Base-by-base conservation (phyloP, 495 filamentous ascomycete genomes). In the Aspergillus sclerotioniger region DNA sequence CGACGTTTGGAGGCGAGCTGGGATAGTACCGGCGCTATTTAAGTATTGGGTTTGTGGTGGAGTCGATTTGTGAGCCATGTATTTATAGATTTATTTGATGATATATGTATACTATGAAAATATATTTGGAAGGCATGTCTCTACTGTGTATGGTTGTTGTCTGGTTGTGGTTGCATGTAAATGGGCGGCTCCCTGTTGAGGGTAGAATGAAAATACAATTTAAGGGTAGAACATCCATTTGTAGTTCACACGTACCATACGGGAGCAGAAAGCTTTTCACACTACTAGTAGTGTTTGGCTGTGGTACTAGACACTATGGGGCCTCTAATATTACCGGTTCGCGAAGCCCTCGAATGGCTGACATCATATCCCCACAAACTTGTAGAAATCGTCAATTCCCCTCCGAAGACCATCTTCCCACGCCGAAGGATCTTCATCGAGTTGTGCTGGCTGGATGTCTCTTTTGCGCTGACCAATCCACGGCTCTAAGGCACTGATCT, bases 401-500 rank as follows among this genome's bases (percentile, higher is more conserved):
- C 68, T 61, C 47, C 80, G 58, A 17, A 84, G 65, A 3, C 80
- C 81, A 58, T 76, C 76, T 63, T 84, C 82, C 68, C 71, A 84
- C 56, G 82, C 75, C 77, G 70, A 63, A 57, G 71, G 78, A 41
- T 65, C 60, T 15, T 74, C 76, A 35, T 52, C 58, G 52, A 66
- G 35, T 16, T 75, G 64, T 25, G 72, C 76, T 44, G 67, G 68
- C 58, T 83, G 75, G 44, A 67, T 68, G 59, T 83, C 80, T 16
- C 67, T 35, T 17, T 84, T 58, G 49, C 83, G 74, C 74, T 83
- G 83, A 61, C 72, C 57, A 28, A 75, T 63, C 83, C 83, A 85
- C 32, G 81, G 49, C 50, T 84, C 80, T 47, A 82, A 51, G 55
- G 69, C 72, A 20, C 82, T 81, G 68, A 84, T 82, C 61, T 70